Evolutionary conservation across 202 grass and related monocot species (phyloP).

Genomic region (Panicum virgatum): DNA sequence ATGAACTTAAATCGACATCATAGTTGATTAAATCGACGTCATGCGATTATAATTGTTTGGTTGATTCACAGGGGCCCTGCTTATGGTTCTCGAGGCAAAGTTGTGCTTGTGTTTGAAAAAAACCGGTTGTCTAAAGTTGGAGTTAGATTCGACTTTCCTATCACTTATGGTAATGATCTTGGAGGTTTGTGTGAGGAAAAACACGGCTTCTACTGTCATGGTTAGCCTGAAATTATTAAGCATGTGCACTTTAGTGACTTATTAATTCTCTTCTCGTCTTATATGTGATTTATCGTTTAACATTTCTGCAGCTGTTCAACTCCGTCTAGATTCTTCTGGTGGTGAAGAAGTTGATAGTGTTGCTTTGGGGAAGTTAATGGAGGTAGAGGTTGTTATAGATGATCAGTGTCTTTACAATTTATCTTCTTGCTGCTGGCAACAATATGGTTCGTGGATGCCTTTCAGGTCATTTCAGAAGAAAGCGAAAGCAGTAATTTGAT

Average conservation of each 20-base stretch:
- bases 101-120: conserved; percentile 65
- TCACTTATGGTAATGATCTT: conserved; percentile 74
- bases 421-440: neutral
- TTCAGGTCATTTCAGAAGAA: conserved; percentile 74
- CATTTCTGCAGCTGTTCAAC: conserved; percentile 48
- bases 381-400: conserved; percentile 49
- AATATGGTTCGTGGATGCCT: conserved; percentile 10
- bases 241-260: neutral
- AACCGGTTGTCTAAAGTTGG: conserved; percentile 67
- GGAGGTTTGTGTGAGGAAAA: conserved; percentile 73
- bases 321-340: conserved; percentile 44
- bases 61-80: conserved; percentile 53
- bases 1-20: conserved; percentile 11
- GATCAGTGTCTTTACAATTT: conserved; percentile 1
- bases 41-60: conserved; percentile 14
- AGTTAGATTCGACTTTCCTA: conserved; percentile 68
- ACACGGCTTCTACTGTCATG: conserved; percentile 72
- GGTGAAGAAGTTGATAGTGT: conserved; percentile 49
- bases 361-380: conserved; percentile 58
- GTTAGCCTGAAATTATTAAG: conserved; percentile 43
- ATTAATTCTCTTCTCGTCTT: conserved; percentile 8
- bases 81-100: conserved; percentile 69
- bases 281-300: neutral
- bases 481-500: conserved; percentile 64
- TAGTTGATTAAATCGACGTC: neutral